Evolutionary conservation across 257 asterid species (phyloP), one percentile per base, ranked within the genome.

Genomic region (Salvia miltiorrhiza): DNA sequence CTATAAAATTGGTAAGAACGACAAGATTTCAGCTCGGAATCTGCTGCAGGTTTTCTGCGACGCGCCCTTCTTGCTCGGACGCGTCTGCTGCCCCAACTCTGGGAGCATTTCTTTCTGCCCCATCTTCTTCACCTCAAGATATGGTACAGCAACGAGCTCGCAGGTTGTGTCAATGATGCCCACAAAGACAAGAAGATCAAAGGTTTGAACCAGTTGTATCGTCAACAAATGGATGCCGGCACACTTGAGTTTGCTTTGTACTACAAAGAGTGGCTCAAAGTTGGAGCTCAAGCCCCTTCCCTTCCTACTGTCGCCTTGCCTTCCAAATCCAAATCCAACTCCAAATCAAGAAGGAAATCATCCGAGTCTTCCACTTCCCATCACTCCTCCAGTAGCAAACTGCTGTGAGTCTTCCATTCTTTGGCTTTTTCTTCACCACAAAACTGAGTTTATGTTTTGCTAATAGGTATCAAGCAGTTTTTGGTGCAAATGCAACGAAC

Each of bases 41-140:
- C 72, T 91, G 12, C 72, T 91, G 28, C 89, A 82, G 7, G 88
- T 85, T 0, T 91, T 91, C 49, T 63, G 70, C 10, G 91, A 85
- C 37, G 82, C 90, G 0, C 96, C 97, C 2, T 58, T 67, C 76
- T 87, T 5, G 89, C 93, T 1, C 80, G 97, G n/a, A 82, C 85
- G n/a, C 86, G 69, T 64, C 72, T 91, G 76, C 87, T 91, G 23
- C 91, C 91, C 12, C 86, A 87, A 16, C 75, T 91, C 47, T 89
- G 97, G 97, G 92, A 87, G 61, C 93, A 91, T 74, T 73, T 91
- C 43, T 89, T 91, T 73, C 91, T 91, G 7, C 97, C 97, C 0
- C 95, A 89, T 63, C 91, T 91, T 52, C 97, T 91, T 41, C 97
- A 91, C 62, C 77, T 91, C 62, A 89, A 88, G 95, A 79, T 88